Evolutionary conservation across 192 early-diverging fungal genomes (phyloP).

Genomic region (Linnemannia zychae): DNA sequence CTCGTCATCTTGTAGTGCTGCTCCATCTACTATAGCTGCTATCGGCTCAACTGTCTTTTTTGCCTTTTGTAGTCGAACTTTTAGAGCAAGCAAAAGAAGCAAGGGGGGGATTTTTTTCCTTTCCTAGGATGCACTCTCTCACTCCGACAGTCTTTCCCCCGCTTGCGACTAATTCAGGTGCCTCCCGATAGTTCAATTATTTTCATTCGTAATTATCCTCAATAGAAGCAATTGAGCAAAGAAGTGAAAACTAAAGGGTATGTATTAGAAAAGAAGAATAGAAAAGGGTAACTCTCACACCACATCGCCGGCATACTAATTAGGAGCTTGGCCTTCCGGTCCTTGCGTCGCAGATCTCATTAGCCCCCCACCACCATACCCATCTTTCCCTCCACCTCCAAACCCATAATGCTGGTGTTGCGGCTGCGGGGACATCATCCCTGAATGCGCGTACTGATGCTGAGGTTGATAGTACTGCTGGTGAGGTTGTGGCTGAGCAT

Average conservation of each 20-base stretch:
- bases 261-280: not conserved
- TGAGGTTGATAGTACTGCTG: not conserved
- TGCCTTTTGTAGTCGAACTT: not conserved
- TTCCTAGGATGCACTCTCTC: not conserved
- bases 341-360: not conserved
- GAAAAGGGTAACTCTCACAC: not conserved
- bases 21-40: too few species aligned
- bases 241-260: not conserved
- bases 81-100: not conserved
- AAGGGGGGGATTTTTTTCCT: not conserved
- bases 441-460: not conserved
- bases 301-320: not conserved
- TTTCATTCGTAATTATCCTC: not conserved
- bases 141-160: not conserved
- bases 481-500: not conserved
- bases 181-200: not conserved
- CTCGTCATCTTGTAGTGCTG: too few species aligned
- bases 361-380: not conserved
- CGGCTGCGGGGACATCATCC: not conserved
- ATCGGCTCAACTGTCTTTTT: not conserved
- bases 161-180: not conserved
- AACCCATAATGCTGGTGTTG: not conserved
- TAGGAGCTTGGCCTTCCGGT: not conserved
- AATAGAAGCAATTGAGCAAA: not conserved
- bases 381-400: not conserved